These are phyloP conservation scores for Pseudocercospora ulei DNA, from an alignment of 2,329 filamentous ascomycete genomes.

Conservation along the genomic window DNA sequence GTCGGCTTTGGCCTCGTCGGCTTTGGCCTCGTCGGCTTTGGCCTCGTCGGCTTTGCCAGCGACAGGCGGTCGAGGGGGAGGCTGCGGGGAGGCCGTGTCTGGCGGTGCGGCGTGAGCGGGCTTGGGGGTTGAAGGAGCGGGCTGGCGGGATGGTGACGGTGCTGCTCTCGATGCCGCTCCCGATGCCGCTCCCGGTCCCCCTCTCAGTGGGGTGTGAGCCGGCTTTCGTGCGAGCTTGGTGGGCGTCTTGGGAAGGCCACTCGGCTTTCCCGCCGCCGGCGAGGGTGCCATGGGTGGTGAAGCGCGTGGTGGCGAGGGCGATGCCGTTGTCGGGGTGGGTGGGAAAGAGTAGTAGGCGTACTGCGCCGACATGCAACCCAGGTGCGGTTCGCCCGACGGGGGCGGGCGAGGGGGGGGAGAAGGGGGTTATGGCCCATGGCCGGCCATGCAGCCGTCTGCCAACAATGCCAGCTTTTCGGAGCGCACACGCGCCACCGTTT, in stretches of 20 bases:
- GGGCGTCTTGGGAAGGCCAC: conserved; percentile 43
- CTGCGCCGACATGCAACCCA: conserved; percentile 42
- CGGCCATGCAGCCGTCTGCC: conserved; percentile 6
- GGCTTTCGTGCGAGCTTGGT: conserved; percentile 42
- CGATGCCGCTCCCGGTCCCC: conserved; percentile 8
- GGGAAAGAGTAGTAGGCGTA: conserved; percentile 48
- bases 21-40: no score
- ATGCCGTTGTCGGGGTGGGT: conserved; percentile 41
- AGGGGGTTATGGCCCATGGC: no score
- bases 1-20: conserved; percentile 15
- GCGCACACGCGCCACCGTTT: conserved; percentile 12
- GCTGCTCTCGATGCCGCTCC: conserved; percentile 14
- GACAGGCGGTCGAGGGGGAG: conserved; percentile 31
- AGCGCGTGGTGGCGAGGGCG: conserved; percentile 33
- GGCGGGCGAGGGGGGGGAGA: conserved; percentile 18
- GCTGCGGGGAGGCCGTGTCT: conserved; percentile 33
- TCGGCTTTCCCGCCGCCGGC: conserved; percentile 43
- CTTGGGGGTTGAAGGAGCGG: conserved; percentile 27
- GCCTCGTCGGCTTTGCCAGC: conserved; percentile 36
- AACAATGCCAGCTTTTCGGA: conserved; percentile 13
- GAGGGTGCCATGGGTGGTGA: conserved; percentile 41
- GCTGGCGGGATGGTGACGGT: conserved; percentile 23
- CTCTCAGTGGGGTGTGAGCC: conserved; percentile 18
- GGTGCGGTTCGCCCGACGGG: conserved; percentile 14
- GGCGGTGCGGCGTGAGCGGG: conserved; percentile 31